phyloP scores from a whole-genome alignment of 2,329 filamentous ascomycete species.

The Phialocephala subalpina region DNA sequence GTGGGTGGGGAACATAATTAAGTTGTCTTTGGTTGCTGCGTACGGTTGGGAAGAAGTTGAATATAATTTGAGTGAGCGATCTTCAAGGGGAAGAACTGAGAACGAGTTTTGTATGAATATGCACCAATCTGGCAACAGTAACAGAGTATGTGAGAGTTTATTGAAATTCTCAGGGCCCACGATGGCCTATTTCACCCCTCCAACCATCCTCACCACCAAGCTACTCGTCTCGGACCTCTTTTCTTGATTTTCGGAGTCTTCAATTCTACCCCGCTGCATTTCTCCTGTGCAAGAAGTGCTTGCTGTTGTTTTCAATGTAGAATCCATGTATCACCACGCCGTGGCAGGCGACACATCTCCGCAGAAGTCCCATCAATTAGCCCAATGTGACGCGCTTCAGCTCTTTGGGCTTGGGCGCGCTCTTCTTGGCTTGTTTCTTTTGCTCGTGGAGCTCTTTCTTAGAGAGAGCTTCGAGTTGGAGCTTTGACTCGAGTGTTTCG shows the following conservation, averaged over 20 bases:
- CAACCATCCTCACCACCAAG: too few relatives aligned
- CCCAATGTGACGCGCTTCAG: not conserved
- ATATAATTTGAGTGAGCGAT: not conserved
- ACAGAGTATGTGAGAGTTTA: too few relatives aligned
- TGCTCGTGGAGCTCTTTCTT: constrained; percentile 1
- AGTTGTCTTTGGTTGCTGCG: constrained; percentile 5
- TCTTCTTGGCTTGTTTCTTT: not conserved
- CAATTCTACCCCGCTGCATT: not conserved
- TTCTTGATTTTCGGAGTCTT: not conserved
- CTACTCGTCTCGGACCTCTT: too few relatives aligned
- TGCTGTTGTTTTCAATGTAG: not conserved
- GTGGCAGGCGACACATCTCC: not conserved
- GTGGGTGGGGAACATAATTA: constrained; percentile 6
- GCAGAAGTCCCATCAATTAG: not conserved
- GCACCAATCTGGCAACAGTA: too few relatives aligned
- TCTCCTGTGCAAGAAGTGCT: not conserved
- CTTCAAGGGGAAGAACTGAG: too few relatives aligned
- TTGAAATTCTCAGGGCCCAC: too few relatives aligned
- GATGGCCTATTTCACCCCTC: too few relatives aligned
- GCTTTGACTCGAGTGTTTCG: not conserved
- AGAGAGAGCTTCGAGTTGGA: not conserved
- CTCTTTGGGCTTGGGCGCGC: not conserved
- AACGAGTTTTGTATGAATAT: too few relatives aligned
- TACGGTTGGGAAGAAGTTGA: constrained; percentile 1
- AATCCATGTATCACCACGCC: not conserved